phyloP scores from a whole-genome alignment of 352 stramenopile species.

The Elongisporangium anandrum region DNA sequence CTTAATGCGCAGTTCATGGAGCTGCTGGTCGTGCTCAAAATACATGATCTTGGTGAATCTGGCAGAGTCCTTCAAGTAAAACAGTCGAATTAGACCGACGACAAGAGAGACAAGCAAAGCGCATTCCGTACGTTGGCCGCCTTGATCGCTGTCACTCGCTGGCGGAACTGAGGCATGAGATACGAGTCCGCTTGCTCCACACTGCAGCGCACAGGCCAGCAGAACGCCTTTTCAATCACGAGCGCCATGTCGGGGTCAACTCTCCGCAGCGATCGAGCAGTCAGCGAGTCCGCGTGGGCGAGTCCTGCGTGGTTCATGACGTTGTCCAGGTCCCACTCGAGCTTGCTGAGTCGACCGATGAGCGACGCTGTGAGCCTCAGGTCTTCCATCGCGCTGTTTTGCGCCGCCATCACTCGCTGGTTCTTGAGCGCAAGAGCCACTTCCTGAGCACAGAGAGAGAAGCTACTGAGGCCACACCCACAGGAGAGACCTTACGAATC shows the following conservation, averaged over 20 bases:
- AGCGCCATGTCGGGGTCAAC: background rate
- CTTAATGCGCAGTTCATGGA: background rate
- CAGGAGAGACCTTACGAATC: too few relatives aligned
- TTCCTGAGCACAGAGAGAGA: background rate
- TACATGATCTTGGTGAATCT: background rate
- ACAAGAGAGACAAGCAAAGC: background rate
- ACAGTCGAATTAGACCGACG: background rate
- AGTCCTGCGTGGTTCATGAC: background rate
- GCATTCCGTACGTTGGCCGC: background rate
- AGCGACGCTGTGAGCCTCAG: background rate
- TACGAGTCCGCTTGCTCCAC: background rate
- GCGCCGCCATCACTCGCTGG: background rate
- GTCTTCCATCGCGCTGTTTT: background rate
- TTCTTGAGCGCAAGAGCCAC: background rate
- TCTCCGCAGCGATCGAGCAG: background rate
- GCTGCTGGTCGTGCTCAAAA: background rate
- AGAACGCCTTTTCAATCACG: background rate
- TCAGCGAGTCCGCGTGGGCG: background rate
- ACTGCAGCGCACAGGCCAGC: background rate
- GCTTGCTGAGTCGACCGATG: background rate
- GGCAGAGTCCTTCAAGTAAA: background rate
- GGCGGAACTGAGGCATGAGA: background rate
- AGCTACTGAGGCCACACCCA: too few relatives aligned
- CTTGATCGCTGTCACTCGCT: background rate
- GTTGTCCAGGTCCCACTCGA: background rate